phyloP scores from a whole-genome alignment of 2,329 filamentous ascomycete genomes.

The Colletotrichum lentis region DNA sequence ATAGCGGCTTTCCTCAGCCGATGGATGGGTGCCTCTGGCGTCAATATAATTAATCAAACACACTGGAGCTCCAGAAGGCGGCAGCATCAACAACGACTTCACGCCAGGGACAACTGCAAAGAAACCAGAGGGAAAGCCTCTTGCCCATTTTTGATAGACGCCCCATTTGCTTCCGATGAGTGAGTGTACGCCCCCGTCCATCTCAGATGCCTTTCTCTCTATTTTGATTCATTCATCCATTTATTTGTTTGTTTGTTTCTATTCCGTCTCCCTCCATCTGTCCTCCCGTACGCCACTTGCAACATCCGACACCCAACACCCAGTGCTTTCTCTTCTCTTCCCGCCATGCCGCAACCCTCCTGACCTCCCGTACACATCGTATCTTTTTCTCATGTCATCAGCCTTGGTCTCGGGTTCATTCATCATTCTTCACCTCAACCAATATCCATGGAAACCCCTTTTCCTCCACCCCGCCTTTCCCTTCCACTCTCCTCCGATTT shows the following conservation, averaged over 20 bases:
- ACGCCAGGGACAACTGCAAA: not conserved
- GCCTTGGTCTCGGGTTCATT: conserved; percentile 10
- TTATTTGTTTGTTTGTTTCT: no score
- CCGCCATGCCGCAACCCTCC: not conserved
- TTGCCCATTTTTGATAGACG: conserved; percentile 14
- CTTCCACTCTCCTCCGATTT: conserved; percentile 1
- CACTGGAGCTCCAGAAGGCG: not conserved
- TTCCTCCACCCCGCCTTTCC: not conserved
- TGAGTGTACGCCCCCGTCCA: conserved; percentile 9
- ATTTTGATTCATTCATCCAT: not conserved
- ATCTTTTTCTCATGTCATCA: not conserved
- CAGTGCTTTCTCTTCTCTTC: not conserved
- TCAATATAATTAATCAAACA: not conserved
- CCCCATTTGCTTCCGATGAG: not conserved
- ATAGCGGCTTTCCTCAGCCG: not conserved
- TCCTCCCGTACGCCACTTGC: not conserved
- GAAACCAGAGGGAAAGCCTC: not conserved
- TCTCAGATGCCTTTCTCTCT: not conserved
- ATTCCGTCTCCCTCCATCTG: not conserved
- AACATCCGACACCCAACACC: not conserved
- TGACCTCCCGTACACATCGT: not conserved
- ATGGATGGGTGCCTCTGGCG: not conserved
- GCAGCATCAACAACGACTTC: not conserved
- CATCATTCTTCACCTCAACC: conserved; percentile 1
- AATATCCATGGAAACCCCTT: conserved; percentile 23